phyloP scores from a whole-genome alignment of 2,329 filamentous ascomycete genomes.

The Ilyonectria mors-panacis region DNA sequence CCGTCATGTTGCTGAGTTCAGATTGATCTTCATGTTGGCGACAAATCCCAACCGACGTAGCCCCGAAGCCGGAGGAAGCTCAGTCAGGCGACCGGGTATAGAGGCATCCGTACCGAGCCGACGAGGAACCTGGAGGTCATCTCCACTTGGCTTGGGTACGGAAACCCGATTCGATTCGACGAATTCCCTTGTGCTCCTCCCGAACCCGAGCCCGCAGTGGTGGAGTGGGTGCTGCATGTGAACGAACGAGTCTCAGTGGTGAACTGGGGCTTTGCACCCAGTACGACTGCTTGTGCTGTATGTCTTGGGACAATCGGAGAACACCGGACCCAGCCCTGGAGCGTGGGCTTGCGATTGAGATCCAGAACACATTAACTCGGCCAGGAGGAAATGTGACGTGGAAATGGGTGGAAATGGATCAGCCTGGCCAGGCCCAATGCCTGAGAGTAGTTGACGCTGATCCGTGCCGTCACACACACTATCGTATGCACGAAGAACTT shows the following conservation, averaged over 20 bases:
- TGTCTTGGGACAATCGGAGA: background rate
- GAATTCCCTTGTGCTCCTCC: slow-evolving; percentile 18
- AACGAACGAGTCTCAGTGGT: background rate
- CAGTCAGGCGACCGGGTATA: slow-evolving; percentile 33
- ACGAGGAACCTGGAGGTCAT: slow-evolving; percentile 26
- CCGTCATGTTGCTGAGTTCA: background rate
- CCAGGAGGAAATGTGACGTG: background rate
- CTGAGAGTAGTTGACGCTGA: background rate
- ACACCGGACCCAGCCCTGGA: background rate
- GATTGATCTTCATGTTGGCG: slow-evolving; percentile 2
- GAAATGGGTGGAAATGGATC: background rate
- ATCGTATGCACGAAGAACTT: background rate
- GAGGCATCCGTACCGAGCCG: slow-evolving; percentile 34
- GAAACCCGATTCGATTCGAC: slow-evolving; percentile 10
- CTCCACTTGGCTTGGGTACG: slow-evolving; percentile 22
- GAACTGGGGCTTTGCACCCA: background rate
- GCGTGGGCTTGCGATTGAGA: no score
- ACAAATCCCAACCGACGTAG: background rate
- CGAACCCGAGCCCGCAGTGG: slow-evolving; percentile 12
- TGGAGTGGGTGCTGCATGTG: slow-evolving; percentile 2
- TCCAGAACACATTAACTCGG: background rate
- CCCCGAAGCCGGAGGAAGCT: slow-evolving; percentile 35
- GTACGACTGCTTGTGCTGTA: background rate
- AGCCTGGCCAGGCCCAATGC: background rate
- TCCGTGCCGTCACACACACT: background rate